Conservation (phyloP, 108 stramenopile genomes). For the Conticribra guillardii region DNA sequence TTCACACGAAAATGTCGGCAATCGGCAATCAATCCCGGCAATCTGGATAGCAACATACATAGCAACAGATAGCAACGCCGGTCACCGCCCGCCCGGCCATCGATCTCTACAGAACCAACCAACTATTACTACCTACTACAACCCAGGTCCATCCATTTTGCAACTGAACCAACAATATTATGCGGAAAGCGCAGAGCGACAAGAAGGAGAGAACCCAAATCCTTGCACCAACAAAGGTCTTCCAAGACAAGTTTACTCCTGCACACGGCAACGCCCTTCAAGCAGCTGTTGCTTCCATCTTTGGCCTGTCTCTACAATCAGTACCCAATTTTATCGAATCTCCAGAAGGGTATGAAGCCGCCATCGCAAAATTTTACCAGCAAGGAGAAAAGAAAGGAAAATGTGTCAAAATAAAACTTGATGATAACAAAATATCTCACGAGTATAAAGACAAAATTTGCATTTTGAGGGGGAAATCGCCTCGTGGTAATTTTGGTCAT, state of each 20-base stretch:
- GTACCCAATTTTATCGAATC: constrained; percentile 7
- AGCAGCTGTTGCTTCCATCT: not conserved
- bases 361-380: constrained; percentile 6
- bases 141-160: too few relatives aligned
- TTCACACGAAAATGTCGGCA: too few relatives aligned
- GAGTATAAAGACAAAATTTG: constrained; percentile 27
- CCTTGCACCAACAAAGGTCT: constrained; percentile 1
- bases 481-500: constrained; percentile 47
- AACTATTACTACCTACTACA: too few relatives aligned
- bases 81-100: too few relatives aligned
- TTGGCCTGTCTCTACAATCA: not conserved
- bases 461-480: constrained; percentile 45
- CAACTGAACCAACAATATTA: too few relatives aligned
- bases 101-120: too few relatives aligned
- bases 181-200: too few relatives aligned
- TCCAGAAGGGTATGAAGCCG: constrained; percentile 3
- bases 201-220: too few relatives aligned
- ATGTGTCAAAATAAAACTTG: not conserved
- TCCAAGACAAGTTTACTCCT: constrained; percentile 4
- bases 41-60: too few relatives aligned
- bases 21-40: too few relatives aligned
- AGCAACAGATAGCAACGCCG: too few relatives aligned
- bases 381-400: not conserved
- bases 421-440: not conserved
- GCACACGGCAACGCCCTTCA: constrained; percentile 3